Percentiles rank a stretch among this genome's conserved stretches.
Conservation (phyloP, 139 green algal genomes). For the Tetradesmus obliquus region DNA sequence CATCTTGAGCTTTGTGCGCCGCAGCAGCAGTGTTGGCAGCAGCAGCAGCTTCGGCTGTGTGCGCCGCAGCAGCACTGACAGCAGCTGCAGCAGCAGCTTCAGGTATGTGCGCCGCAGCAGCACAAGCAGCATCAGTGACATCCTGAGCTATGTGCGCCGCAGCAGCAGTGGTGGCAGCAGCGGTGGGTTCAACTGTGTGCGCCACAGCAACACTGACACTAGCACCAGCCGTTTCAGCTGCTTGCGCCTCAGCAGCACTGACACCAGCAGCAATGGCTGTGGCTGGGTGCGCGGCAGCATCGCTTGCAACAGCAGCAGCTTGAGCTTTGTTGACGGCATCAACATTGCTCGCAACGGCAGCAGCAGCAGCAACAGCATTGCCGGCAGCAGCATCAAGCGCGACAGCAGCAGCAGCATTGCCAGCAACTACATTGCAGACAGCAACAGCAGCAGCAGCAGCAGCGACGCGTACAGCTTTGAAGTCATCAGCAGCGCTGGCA, state of each 20-base stretch:
- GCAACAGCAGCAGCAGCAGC: too few species aligned
- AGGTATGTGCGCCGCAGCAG: neutral
- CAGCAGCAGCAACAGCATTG: constrained; percentile 9
- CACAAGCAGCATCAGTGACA: neutral
- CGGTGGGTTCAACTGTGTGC: neutral
- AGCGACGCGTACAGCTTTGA: neutral
- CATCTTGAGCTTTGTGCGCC: neutral
- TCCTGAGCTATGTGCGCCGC: neutral
- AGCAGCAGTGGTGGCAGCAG: neutral
- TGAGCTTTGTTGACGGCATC: neutral
- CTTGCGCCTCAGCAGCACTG: neutral
- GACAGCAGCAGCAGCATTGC: neutral
- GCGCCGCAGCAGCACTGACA: neutral
- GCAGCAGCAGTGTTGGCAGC: neutral
- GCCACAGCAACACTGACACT: too few species aligned
- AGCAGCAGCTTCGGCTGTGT: neutral
- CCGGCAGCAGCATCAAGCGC: constrained; percentile 12
- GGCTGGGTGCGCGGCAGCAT: neutral
- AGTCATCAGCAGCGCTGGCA: too few species aligned
- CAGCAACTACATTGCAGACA: too few species aligned
- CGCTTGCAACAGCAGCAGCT: neutral
- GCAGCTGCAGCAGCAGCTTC: neutral
- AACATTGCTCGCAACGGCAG: neutral
- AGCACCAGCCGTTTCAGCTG: constrained; percentile 3
- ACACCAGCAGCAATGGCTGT: neutral